phyloP scores from a whole-genome alignment of 345 rosid genomes.

The Eucalyptus virginea region DNA sequence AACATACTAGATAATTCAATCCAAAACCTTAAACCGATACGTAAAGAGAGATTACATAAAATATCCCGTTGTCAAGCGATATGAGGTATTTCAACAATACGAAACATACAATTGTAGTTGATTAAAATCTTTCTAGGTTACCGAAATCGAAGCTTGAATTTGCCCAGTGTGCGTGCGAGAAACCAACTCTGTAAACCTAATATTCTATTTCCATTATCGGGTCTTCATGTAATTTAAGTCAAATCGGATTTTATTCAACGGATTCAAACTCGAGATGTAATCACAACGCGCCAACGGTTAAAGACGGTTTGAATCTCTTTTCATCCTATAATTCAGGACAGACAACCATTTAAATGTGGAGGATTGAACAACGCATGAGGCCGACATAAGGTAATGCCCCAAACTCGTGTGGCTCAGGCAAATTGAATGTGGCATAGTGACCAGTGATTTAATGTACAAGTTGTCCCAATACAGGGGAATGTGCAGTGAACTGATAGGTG shows the following conservation, averaged over 20 bases:
- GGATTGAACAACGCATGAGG: not conserved
- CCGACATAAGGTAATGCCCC: not conserved
- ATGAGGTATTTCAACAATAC: not conserved
- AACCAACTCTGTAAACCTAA: not conserved
- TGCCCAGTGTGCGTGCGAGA: not conserved
- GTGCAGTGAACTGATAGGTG: not conserved
- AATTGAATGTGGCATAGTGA: not conserved
- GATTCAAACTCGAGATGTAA: not conserved
- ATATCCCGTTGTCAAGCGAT: accelerated
- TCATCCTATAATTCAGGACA: not conserved
- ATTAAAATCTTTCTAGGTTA: not conserved
- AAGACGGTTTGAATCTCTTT: not conserved
- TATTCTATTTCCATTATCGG: not conserved
- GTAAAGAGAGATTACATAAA: not conserved
- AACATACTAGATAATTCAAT: not conserved
- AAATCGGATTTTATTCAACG: accelerated
- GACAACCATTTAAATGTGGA: not conserved
- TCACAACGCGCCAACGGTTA: not conserved
- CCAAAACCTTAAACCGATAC: not conserved
- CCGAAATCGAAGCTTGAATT: not conserved
- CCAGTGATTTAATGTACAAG: not conserved
- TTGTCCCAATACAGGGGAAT: not conserved
- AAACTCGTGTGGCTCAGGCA: not conserved
- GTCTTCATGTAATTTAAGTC: not conserved
- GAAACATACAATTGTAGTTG: not conserved